These are phyloP conservation scores for Diaporthe amygdali DNA, from an alignment of 2,329 filamentous ascomycete genomes.

Conservation along the genomic window DNA sequence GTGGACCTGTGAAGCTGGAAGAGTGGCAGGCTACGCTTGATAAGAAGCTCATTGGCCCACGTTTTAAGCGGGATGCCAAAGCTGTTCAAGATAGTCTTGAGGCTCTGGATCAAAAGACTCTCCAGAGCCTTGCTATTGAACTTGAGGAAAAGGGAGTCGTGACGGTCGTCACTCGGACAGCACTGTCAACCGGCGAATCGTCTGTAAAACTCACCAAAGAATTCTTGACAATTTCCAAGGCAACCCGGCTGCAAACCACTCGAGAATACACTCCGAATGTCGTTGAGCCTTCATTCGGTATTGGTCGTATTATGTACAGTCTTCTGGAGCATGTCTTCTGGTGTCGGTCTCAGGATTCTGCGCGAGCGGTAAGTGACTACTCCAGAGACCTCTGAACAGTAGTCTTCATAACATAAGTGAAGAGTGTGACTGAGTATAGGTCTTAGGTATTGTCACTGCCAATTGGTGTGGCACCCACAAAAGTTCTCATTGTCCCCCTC, in stretches of 20 bases:
- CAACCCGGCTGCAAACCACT: conserved; percentile 80
- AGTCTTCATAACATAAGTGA: conserved; percentile 47
- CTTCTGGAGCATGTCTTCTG: conserved; percentile 96
- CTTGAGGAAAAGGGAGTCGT: conserved; percentile 78
- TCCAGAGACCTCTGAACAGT: no score
- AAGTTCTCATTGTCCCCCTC: conserved; percentile 90
- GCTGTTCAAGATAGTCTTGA: conserved; percentile 77
- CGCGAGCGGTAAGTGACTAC: conserved; percentile 84
- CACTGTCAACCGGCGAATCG: conserved; percentile 70
- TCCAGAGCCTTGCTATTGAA: conserved; percentile 78
- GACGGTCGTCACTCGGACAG: conserved; percentile 73
- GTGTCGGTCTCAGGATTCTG: conserved; percentile 76
- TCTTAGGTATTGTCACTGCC: conserved; percentile 58
- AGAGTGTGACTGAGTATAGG: conserved; percentile 9
- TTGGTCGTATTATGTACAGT: conserved; percentile 91
- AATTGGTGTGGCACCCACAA: conserved; percentile 83
- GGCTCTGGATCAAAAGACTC: conserved; percentile 76
- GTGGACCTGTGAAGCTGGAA: conserved; percentile 80
- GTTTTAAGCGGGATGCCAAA: conserved; percentile 94
- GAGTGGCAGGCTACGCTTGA: conserved; percentile 82
- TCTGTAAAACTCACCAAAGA: conserved; percentile 71
- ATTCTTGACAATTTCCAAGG: conserved; percentile 81
- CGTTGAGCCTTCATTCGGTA: conserved; percentile 97
- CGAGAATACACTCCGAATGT: conserved; percentile 95
- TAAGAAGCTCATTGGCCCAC: conserved; percentile 94